phyloP scores from a whole-genome alignment of 2,329 filamentous ascomycete species.

The Calonectria pseudoturangicola region DNA sequence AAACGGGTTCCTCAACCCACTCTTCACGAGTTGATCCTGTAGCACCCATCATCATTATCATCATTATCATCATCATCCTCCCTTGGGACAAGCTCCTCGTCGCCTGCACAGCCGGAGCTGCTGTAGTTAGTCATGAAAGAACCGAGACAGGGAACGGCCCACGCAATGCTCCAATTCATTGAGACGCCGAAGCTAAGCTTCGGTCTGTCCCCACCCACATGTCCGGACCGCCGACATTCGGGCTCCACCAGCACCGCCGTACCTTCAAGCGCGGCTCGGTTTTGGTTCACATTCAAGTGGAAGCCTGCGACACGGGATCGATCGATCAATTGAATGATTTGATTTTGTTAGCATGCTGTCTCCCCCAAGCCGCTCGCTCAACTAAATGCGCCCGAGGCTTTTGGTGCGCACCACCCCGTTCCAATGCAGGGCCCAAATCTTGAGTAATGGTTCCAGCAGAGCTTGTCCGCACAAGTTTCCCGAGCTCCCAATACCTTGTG shows the following conservation, averaged over 20 bases:
- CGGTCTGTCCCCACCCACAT: constrained; percentile 4
- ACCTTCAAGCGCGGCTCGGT: neutral
- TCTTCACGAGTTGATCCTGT: neutral
- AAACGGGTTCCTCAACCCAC: neutral
- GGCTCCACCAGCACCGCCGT: constrained; percentile 7
- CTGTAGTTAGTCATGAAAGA: too few species aligned
- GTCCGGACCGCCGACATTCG: neutral
- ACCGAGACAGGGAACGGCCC: too few species aligned
- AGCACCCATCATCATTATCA: neutral
- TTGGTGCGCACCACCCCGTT: neutral
- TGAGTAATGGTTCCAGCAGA: constrained; percentile 6
- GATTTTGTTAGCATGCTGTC: neutral
- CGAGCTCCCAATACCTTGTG: neutral
- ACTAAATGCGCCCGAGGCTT: neutral
- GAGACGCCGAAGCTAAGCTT: constrained; percentile 11
- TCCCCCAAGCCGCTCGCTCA: neutral
- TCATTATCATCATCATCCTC: too few species aligned
- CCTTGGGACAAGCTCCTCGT: neutral
- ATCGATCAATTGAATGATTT: neutral
- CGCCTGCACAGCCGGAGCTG: too few species aligned
- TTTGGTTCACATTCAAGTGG: neutral
- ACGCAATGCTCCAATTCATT: neutral
- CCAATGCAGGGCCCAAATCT: constrained; percentile 9
- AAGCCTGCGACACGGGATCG: neutral
- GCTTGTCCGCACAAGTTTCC: neutral